A percentile compares a stretch with the other conserved stretches of the same genome.
These are phyloP conservation scores for Exserohilum turcica DNA, from an alignment of 2,329 filamentous ascomycete species.

Conservation along the genomic window DNA sequence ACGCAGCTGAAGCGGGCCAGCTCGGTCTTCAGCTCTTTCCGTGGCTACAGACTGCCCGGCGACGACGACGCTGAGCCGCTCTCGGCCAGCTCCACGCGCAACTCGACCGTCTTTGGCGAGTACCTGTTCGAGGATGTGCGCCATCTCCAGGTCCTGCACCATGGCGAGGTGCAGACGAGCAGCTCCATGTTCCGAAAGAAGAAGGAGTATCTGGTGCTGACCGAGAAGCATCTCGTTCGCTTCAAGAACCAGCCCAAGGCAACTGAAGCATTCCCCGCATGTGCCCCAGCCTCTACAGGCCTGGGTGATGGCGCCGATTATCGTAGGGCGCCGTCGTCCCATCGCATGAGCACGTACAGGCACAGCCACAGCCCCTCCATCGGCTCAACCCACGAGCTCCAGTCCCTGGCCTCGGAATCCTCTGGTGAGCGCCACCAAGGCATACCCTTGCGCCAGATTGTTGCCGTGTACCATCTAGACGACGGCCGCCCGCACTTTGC, in stretches of 20 bases:
- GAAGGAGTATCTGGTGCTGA: slow-evolving; percentile 73
- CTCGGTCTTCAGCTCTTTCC: slow-evolving; percentile 65
- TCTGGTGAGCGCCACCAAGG: slow-evolving; percentile 61
- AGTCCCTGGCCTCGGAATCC: slow-evolving; percentile 56
- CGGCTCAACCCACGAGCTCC: slow-evolving; percentile 65
- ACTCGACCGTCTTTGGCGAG: slow-evolving; percentile 43
- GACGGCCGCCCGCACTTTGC: slow-evolving; percentile 70
- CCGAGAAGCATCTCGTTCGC: slow-evolving; percentile 69
- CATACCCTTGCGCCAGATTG: slow-evolving; percentile 67
- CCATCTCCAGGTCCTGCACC: slow-evolving; percentile 60
- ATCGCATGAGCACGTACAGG: slow-evolving; percentile 53
- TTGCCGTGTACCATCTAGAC: slow-evolving; percentile 70
- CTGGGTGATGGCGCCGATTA: slow-evolving; percentile 18
- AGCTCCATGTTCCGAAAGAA: slow-evolving; percentile 74
- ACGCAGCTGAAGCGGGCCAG: slow-evolving; percentile 35
- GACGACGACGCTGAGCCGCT: slow-evolving; percentile 57
- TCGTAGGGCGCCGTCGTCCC: slow-evolving; percentile 37
- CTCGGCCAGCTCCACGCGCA: slow-evolving; percentile 57
- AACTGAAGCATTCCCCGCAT: slow-evolving; percentile 63
- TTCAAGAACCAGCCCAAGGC: slow-evolving; percentile 72
- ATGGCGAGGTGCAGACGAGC: slow-evolving; percentile 73
- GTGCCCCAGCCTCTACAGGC: slow-evolving; percentile 6
- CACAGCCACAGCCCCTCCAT: slow-evolving; percentile 65
- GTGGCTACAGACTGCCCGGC: slow-evolving; percentile 57
- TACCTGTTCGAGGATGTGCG: slow-evolving; percentile 49